phyloP scores from a whole-genome alignment of 2,329 filamentous ascomycete species.

The Hypomyces rosellus region DNA sequence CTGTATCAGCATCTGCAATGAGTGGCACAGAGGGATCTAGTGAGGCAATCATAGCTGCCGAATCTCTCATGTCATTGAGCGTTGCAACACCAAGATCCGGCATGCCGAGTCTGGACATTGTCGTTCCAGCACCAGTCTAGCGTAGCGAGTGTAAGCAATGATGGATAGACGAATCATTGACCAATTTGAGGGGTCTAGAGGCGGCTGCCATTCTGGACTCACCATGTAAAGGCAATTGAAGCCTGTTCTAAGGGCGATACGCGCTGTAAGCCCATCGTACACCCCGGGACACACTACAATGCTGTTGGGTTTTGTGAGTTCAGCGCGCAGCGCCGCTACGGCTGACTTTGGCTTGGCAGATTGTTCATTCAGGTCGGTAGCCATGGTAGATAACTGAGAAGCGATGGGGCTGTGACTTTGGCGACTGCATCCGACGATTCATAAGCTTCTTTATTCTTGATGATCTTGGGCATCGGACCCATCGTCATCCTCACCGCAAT shows the following conservation, averaged over 20 bases:
- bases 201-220: slow-evolving; percentile 13
- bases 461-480: too few relatives aligned
- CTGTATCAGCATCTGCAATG: slow-evolving; percentile 56
- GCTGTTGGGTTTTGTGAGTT: slow-evolving; percentile 31
- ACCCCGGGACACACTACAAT: slow-evolving; percentile 58
- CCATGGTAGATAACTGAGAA: background rate
- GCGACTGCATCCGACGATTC: too few relatives aligned
- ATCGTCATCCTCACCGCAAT: too few relatives aligned
- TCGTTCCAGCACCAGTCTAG: slow-evolving; percentile 57
- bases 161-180: background rate
- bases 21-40: slow-evolving; percentile 50
- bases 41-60: slow-evolving; percentile 59
- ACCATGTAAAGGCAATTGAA: slow-evolving; percentile 65
- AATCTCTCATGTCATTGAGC: slow-evolving; percentile 55
- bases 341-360: slow-evolving; percentile 2
- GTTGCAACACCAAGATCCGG: slow-evolving; percentile 58
- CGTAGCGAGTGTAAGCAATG: background rate
- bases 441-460: too few relatives aligned
- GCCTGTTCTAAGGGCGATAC: slow-evolving; percentile 55
- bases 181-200: too few relatives aligned
- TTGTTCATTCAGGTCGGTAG: background rate
- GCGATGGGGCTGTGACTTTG: background rate
- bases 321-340: slow-evolving; percentile 10
- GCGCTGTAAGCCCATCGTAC: slow-evolving; percentile 61
- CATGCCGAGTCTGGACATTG: slow-evolving; percentile 53